Base-by-base conservation (phyloP, 1,284 basidiomycete species). In the Rhodotorula sp. region DNA sequence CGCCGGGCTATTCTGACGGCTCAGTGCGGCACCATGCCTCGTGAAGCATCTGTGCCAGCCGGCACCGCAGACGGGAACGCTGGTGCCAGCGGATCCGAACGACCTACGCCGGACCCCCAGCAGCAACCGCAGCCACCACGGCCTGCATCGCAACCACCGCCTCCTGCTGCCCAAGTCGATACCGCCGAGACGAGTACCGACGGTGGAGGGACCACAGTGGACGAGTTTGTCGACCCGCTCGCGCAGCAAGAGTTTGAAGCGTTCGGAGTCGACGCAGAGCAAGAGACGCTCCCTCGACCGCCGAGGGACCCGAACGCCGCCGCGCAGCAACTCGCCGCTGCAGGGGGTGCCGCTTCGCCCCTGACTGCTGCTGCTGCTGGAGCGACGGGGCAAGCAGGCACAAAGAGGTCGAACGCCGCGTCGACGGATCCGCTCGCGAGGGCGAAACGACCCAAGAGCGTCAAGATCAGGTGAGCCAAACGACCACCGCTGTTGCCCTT, bases 401-500 rank as follows among this genome's bases (percentile, higher is more conserved):
- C 24, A 4, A 71, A 71, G 33, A 26, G 69, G 15, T 65, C 66
- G 10, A 49, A 69, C 37, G 66, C 60, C 10, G 60, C 64, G 8
- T 37, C 57, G 8, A 26, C 53, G 53, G 73, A 61, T 6, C 73
- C 74, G 2, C 26, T 73, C n/a, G 67, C 69, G 20, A n/a, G 74
- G 14, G 69, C 69, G 8, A 75, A 75, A 60, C 37, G 72, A 26
- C 74, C 74, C 22, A 75, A 75, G 65, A 71, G 69, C 53, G 68
- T 75, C 58, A 75, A 73, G 56, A 64, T 73, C 67, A 75, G 71
- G 74, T 75, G 26, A 60, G 71, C n/a, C n/a, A n/a, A n/a, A n/a
- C n/a, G 10, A 17, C n/a, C 24, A 4, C 8, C 37, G 37, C 10
- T 12, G 37, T 12, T 12, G 37, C 37, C 12, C 37, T 37, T 37